Evolutionary conservation across 371 early-diverging fungal genomes (phyloP), one percentile per base, ranked within the genome.

Genomic region (Mortierella sp.): DNA sequence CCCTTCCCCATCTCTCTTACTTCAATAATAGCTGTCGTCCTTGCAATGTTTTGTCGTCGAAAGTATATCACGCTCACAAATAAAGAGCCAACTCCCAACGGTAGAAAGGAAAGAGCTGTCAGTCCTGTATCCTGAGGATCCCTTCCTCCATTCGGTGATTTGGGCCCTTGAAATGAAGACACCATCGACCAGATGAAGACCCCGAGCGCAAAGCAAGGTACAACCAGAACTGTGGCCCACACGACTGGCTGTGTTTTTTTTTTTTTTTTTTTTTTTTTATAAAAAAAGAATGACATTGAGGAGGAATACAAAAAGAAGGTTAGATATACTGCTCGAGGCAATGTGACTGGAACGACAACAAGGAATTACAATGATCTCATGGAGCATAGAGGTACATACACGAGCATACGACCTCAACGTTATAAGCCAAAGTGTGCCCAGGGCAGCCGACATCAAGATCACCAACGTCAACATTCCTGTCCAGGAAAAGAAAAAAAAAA

Each of bases 181-280:
- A 83, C 80, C 7, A 85, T 19, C 4, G 83, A 82, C 90, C 87
- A 90, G 45, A 86, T 71, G 82, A 91, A 91, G 45, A 88, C 72
- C 7, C 64, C 84, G 21, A 88, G 57, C 11, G 88, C 79, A 5
- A 85, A 62, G 1, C 85, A 58, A 1, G 93, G 93, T 1, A 91
- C 86, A 23, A 83, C 68, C 7, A 86, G 52, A 7, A 91, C 84
- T 1, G 90, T 89, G 6, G 83, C 82, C 88, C 90, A 89, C 2
- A 92, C 90, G 58, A 92, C 82, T 2, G 83, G 84, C 91, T 89
- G 62, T 9, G 9, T 37, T 5, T 37, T 37, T n/a, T n/a, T n/a
- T n/a, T n/a, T n/a, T n/a, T n/a, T n/a, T n/a, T n/a, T n/a, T n/a
- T n/a, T n/a, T n/a, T n/a, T n/a, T n/a, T n/a, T n/a, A n/a, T 2